Base-by-base conservation (phyloP, 1,284 basidiomycete genomes). In the Tilletiopsis washingtonensis region DNA sequence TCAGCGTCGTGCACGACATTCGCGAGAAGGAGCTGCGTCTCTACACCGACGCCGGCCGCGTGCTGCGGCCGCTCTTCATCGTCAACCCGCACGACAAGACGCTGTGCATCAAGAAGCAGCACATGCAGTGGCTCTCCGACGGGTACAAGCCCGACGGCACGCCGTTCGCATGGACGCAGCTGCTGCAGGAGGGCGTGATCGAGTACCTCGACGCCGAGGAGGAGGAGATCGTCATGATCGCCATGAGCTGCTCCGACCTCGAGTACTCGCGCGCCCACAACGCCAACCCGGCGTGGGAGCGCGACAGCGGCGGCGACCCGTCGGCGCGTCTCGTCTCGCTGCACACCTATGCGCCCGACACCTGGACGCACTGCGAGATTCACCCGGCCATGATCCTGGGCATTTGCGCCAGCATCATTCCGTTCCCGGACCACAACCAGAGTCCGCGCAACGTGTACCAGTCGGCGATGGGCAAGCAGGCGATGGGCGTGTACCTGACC, bases 361-460 rank as follows among this genome's bases (percentile, higher is more conserved):
- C 88, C 14, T 99, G 89, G 85, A 99, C 94, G 7, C 93, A 99
- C 75, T 97, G 91, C 76, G 93, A 99, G 77, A 97, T 99, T 70
- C 94, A 99, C 74, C 93, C 93, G 1, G 89, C 88, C 67, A 98
- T 97, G 94, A 97, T 98, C 61, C 79, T 98, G 45, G 93, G 93
- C 59, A 91, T 98, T 53, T 97, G 93, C 74, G 93, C 93, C 5
- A 90, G 87, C 76, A 98, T 98, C 74, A 93, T 99, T 74, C 93
- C 93, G 4, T 98, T 98, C 85, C 93, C 93, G 15, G 93, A 99
- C 76, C 94, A 98, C 76, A 99, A 99, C 71, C 93, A 97, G 85
- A 94, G 90, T 49, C 93, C 93, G 57, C 90, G 93, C 82, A 99
- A 99, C 72, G 97, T 93, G 3, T 98, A 98, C 40, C 57, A 96